These are phyloP conservation scores for Arctostaphylos glauca DNA, from an alignment of 148 eudicot species.

Conservation along the genomic window DNA sequence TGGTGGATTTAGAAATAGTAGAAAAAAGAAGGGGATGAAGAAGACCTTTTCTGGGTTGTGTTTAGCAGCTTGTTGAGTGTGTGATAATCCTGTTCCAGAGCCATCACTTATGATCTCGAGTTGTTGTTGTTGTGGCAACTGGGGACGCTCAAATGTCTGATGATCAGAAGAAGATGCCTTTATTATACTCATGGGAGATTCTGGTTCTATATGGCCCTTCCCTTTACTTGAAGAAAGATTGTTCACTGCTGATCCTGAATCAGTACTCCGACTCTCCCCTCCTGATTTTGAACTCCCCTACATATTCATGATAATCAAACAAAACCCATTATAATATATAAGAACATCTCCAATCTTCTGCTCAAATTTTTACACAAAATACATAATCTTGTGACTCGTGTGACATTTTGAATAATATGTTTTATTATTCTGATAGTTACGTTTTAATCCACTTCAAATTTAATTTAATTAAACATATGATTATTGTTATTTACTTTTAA, in stretches of 20 bases:
- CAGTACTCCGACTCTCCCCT: slow-evolving; percentile 36
- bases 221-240: slow-evolving; percentile 56
- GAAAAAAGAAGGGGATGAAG: background rate
- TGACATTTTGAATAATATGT: too few species aligned
- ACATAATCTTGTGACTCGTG: too few species aligned
- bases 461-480: too few species aligned
- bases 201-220: slow-evolving; percentile 46
- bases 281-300: slow-evolving; percentile 80
- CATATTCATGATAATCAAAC: background rate
- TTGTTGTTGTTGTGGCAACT: slow-evolving; percentile 31
- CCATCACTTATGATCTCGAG: slow-evolving; percentile 48
- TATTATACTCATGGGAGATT: slow-evolving; percentile 67
- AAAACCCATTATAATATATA: background rate
- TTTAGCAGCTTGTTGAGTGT: slow-evolving; percentile 46
- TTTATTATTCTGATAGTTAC: too few species aligned
- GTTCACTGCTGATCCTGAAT: slow-evolving; percentile 81
- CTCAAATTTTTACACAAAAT: too few species aligned
- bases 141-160: slow-evolving; percentile 26
- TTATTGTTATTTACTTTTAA: too few species aligned
- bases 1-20: too few species aligned
- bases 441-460: too few species aligned
- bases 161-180: slow-evolving; percentile 29
- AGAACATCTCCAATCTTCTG: too few species aligned
- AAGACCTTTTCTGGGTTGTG: slow-evolving; percentile 61
- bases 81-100: slow-evolving; percentile 42